Evolutionary conservation across 169 alveolate genomes (phyloP).

Genomic region (Plasmodium cynomolgi): DNA sequence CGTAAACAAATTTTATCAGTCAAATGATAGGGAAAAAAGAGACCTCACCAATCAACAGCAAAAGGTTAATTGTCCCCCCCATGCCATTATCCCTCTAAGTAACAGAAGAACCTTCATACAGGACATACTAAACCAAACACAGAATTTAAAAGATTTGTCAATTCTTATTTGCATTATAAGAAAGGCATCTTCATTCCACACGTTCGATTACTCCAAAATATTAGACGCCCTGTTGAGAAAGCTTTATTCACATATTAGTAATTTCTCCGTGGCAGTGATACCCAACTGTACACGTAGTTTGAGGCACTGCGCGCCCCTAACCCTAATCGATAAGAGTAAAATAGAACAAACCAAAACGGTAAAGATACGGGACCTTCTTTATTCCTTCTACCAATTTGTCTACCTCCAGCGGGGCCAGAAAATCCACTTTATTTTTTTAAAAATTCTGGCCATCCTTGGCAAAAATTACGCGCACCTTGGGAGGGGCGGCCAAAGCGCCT

Average conservation of each 20-base stretch:
- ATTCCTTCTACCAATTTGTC: slow-evolving; percentile 42
- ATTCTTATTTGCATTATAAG: slow-evolving; percentile 42
- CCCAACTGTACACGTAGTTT: background rate
- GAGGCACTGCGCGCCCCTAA: background rate
- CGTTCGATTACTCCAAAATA: slow-evolving; percentile 14
- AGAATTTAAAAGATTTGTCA: slow-evolving; percentile 46
- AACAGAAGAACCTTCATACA: slow-evolving; percentile 40
- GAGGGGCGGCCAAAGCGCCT: background rate
- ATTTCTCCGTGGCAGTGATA: background rate
- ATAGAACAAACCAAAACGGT: slow-evolving; percentile 10
- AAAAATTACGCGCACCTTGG: background rate
- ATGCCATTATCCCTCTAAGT: slow-evolving; percentile 13
- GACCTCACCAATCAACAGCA: background rate
- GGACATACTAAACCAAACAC: slow-evolving; percentile 32
- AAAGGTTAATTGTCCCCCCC: background rate
- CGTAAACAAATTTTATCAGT: background rate
- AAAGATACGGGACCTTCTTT: slow-evolving; percentile 47
- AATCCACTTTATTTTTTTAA: slow-evolving; percentile 30
- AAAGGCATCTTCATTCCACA: slow-evolving; percentile 30
- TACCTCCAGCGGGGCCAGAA: slow-evolving; percentile 8
- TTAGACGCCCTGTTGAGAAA: slow-evolving; percentile 38
- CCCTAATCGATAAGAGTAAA: background rate
- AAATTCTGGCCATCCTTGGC: slow-evolving; percentile 20
- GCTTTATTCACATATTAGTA: slow-evolving; percentile 15
- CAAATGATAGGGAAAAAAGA: background rate